Percentiles rank a stretch among this genome's conserved stretches.
These are phyloP conservation scores for Pythium periplocum DNA, from an alignment of 352 stramenopile genomes.

Conservation along the genomic window DNA sequence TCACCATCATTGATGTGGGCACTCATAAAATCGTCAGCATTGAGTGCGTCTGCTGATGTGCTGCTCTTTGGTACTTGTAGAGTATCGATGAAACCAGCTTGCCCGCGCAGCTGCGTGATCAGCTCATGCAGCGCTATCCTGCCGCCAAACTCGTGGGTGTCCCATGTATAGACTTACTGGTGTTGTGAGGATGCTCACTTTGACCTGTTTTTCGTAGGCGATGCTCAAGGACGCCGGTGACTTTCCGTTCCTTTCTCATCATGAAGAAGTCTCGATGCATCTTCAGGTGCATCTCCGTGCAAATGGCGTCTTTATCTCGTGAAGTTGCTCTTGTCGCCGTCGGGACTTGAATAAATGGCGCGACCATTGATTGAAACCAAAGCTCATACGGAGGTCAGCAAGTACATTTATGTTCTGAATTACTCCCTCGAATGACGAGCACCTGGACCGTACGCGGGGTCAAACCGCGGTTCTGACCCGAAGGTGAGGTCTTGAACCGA, in stretches of 20 bases:
- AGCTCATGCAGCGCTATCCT: constrained; percentile 40
- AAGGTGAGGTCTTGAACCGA: no score
- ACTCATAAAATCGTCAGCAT: no score
- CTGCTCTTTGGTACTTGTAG: constrained; percentile 11
- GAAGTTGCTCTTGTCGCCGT: constrained; percentile 1
- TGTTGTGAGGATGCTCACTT: no score
- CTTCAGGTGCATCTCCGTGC: constrained; percentile 68
- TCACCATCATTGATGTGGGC: constrained; percentile 58
- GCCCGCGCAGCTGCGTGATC: constrained; percentile 29
- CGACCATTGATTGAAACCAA: no score
- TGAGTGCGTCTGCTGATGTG: no score
- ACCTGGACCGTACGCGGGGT: no score
- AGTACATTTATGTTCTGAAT: no score
- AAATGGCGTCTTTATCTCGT: constrained; percentile 41
- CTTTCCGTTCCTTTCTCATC: constrained; percentile 71
- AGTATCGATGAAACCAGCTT: constrained; percentile 55
- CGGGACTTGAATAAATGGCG: no score
- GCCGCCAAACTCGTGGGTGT: constrained; percentile 43
- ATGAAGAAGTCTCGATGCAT: constrained; percentile 71
- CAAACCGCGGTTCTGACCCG: no score
- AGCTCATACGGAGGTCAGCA: no score
- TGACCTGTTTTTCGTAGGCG: constrained; percentile 23
- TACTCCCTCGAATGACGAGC: no score
- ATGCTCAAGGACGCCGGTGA: constrained; percentile 60
- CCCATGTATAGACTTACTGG: no score